Base-by-base conservation (phyloP, 441 rosid genomes). In the Adansonia grandidieri region DNA sequence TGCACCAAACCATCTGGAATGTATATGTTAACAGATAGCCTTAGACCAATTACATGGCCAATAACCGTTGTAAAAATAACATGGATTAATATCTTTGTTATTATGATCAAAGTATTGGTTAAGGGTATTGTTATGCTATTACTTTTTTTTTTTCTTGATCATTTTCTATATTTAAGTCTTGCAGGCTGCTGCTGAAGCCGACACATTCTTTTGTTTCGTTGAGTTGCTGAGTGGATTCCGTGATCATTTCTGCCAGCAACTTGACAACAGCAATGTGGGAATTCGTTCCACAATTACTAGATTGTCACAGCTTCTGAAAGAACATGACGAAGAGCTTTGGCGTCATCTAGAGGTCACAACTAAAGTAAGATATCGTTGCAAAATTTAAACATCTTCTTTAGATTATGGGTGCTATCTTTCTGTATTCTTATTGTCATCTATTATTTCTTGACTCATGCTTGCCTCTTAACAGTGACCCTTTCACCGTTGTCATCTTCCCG, bases 311-410 rank as follows among this genome's bases (percentile, higher is more conserved):
- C 90, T 96, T 76, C 84, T 96, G 73, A 96, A 89, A 87, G 95
- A 94, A 71, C 94, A 94, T 80, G 99, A 94, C 83, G 98, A 96
- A 81, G 99, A 96, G 85, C 98, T 96, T 78, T 96, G 99, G 99
- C 99, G 99, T 73, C 99, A 96, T 88, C 95, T 96, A 75, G 98
- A 96, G 88, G 81, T 96, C 87, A 91, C 98, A 82, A 93, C 98
- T 63, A 92, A 94, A 86, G 99, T 94, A 88, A 86, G 89, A 84
- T 72, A 73, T 51, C 42, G 9, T 72, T 73, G 71, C 54, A 56
- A 40, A 56, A 61, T 40, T 56, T 40, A 17, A 61, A 22, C 67
- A 47, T 75, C 48, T 71, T 62, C 74, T 61, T 15, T 2, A 9
- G 64, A 7, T 1, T 10, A 53, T 72, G 17, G 57, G 48, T 67